Conservation (phyloP, 2,329 filamentous ascomycete genomes). For the Colletotrichum acutatum region DNA sequence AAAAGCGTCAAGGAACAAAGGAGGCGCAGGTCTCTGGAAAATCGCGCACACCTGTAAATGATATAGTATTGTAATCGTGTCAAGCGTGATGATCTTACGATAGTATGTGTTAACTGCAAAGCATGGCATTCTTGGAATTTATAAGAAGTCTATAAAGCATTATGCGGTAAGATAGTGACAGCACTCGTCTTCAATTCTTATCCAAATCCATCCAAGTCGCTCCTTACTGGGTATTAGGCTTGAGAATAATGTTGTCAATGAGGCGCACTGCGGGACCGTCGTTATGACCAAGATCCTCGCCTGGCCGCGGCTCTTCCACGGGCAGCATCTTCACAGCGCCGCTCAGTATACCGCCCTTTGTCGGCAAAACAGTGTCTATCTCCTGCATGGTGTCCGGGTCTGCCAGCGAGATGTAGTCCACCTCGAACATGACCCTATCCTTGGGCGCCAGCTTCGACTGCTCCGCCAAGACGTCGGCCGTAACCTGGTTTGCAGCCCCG, state of each 20-base stretch:
- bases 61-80: constrained; percentile 27
- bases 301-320: constrained; percentile 74
- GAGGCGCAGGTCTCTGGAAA: constrained; percentile 60
- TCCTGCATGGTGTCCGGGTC: constrained; percentile 88
- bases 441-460: constrained; percentile 70
- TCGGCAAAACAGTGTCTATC: constrained; percentile 74
- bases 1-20: constrained; percentile 57
- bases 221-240: constrained; percentile 46
- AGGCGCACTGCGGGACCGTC: constrained; percentile 82
- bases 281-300: constrained; percentile 79
- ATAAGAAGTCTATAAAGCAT: background rate
- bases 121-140: background rate
- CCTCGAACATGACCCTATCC: constrained; percentile 77
- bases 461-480: constrained; percentile 63
- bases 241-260: constrained; percentile 91
- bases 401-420: constrained; percentile 93
- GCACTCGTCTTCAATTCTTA: background rate
- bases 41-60: constrained; percentile 60
- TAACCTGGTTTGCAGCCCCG: constrained; percentile 72
- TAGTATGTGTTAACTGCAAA: background rate
- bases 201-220: background rate
- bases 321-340: constrained; percentile 92
- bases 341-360: constrained; percentile 84
- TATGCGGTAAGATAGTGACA: background rate
- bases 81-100: constrained; percentile 31